Evolutionary conservation across 2,329 filamentous ascomycete species (phyloP).

Genomic region (Penicillium occitanis): DNA sequence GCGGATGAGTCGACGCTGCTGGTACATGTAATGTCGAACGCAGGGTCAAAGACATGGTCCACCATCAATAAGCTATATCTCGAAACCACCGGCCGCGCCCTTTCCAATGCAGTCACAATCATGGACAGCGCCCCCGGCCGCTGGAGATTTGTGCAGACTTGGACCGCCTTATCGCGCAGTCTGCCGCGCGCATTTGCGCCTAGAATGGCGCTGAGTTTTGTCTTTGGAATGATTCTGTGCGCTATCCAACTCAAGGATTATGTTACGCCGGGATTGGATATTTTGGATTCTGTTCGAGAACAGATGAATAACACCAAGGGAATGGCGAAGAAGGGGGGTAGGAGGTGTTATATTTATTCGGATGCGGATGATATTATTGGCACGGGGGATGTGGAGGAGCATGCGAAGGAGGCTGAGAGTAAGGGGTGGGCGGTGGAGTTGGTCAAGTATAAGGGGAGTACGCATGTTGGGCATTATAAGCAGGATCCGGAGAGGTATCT

Average conservation of each 20-base stretch:
- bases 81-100: background rate
- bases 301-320: background rate
- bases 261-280: constrained; percentile 4
- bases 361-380: constrained; percentile 12
- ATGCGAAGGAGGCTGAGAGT: constrained; percentile 9
- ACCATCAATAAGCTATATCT: background rate
- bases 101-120: constrained; percentile 2
- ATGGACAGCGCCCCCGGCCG: constrained; percentile 13
- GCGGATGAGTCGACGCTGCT: background rate
- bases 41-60: constrained; percentile 1
- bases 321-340: background rate
- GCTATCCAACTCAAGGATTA: background rate
- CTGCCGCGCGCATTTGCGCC: background rate
- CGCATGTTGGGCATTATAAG: constrained; percentile 11
- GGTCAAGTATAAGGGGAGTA: constrained; percentile 7
- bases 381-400: constrained; percentile 11
- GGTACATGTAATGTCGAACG: constrained; percentile 10
- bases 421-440: constrained; percentile 7
- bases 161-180: constrained; percentile 1
- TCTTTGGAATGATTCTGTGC: constrained; percentile 2
- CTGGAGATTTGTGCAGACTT: constrained; percentile 9
- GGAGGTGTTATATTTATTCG: constrained; percentile 12
- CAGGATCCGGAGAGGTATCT: constrained; percentile 1
- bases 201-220: constrained; percentile 8
- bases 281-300: background rate